Evolutionary conservation across 1,284 basidiomycete genomes (phyloP).

Genomic region (Moniliophthora roreri): DNA sequence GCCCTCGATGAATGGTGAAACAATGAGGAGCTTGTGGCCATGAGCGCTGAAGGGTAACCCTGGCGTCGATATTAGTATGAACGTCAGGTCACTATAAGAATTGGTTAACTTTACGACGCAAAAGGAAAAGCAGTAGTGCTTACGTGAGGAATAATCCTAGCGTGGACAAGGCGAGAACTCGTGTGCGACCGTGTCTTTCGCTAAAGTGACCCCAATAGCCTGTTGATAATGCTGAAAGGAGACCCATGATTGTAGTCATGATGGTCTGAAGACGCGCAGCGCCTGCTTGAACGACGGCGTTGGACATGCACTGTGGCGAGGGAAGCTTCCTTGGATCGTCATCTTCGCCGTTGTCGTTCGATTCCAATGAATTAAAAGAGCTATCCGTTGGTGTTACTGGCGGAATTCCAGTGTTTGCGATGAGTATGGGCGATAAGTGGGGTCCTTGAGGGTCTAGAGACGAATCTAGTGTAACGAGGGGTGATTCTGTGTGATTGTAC

Average conservation of each 20-base stretch:
- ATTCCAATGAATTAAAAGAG: conserved; percentile 14
- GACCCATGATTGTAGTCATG: conserved; percentile 78
- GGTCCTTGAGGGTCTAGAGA: conserved; percentile 35
- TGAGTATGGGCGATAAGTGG: conserved; percentile 14
- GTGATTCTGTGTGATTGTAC: conserved; percentile 33
- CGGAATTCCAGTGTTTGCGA: conserved; percentile 4
- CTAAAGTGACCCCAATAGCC: conserved; percentile 88
- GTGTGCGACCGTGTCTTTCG: conserved; percentile 76
- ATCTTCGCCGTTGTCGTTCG: conserved; percentile 15
- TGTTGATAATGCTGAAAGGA: conserved; percentile 80
- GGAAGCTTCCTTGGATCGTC: conserved; percentile 51
- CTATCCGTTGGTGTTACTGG: conserved; percentile 16
- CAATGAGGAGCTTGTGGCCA: conserved; percentile 71
- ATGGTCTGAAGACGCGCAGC: conserved; percentile 70
- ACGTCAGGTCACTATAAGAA: conserved; percentile 65
- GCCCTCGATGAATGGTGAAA: conserved; percentile 84
- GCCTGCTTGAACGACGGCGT: conserved; percentile 65
- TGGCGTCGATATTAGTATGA: conserved; percentile 77
- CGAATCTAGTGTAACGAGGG: conserved; percentile 24
- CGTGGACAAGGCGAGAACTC: conserved; percentile 70
- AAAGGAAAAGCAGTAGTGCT: conserved; percentile 24
- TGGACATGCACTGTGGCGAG: conserved; percentile 52
- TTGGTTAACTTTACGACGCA: conserved; percentile 12
- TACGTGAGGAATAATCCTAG: conserved; percentile 78
- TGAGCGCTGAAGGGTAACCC: conserved; percentile 63